Percentiles rank a stretch among this genome's conserved stretches.
These are phyloP conservation scores for Guadua angustifolia DNA, from an alignment of 176 grass and related monocot genomes.

Conservation along the genomic window DNA sequence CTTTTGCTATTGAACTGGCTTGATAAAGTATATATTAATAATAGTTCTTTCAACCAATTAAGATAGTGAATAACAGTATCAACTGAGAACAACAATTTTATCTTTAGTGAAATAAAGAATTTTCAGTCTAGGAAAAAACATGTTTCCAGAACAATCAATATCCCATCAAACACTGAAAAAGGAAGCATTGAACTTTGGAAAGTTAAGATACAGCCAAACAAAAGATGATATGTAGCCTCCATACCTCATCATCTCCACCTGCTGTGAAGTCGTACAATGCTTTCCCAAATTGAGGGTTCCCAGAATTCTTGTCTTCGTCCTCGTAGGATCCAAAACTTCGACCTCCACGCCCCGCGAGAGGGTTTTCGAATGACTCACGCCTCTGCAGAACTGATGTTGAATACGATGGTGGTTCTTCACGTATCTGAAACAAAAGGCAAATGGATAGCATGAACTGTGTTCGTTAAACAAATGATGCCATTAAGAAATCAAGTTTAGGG, in stretches of 20 bases:
- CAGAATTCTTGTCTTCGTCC: constrained; percentile 68
- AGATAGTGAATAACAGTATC: neutral
- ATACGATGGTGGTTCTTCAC: constrained; percentile 91
- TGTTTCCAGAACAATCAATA: constrained; percentile 25
- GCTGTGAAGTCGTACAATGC: constrained; percentile 98
- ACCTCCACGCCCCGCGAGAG: constrained; percentile 64
- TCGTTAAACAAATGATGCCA: constrained; percentile 22
- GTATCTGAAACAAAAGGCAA: constrained; percentile 65
- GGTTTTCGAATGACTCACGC: constrained; percentile 86
- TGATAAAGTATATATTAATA: neutral
- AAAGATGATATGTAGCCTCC: constrained; percentile 20
- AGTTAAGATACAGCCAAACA: neutral
- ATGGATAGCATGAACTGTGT: constrained; percentile 12
- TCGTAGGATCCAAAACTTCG: constrained; percentile 64
- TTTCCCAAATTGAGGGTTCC: constrained; percentile 88
- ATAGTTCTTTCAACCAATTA: constrained; percentile 18
- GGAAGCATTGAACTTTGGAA: constrained; percentile 7
- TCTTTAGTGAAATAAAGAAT: neutral
- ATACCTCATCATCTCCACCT: constrained; percentile 97
- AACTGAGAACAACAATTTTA: neutral
- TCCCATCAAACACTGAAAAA: constrained; percentile 16
- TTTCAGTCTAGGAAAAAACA: neutral
- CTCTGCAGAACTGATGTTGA: constrained; percentile 69
- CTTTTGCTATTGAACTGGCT: neutral
- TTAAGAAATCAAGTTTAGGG: neutral